Base-by-base conservation (phyloP, 73 alveolate genomes). In the Effrenium voratum region DNA sequence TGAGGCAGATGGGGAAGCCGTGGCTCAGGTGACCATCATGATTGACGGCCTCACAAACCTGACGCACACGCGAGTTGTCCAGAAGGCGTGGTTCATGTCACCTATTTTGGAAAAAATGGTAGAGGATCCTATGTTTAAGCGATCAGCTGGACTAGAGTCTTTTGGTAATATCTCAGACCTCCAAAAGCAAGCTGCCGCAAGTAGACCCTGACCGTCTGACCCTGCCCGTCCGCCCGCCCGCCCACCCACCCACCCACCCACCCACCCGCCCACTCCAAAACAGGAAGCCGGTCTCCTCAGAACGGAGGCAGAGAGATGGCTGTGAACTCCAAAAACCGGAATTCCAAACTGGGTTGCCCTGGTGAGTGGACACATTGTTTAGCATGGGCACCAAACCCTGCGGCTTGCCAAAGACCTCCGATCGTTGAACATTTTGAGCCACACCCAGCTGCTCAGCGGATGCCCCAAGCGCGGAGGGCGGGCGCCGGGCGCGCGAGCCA, bases 21-120 rank as follows among this genome's bases (percentile, higher is more conserved):
- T 68, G 80, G 10, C 12, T 63, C 90, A 79, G 92, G 92, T 81
- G 46, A 81, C 92, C 72, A 50, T 81, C 75, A 8, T 81, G 50
- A 26, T 81, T 5, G 92, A 81, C n/a, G 92, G 75, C 34, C 38
- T 49, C 50, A 32, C 49, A 49, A 38, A 81, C n/a, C 75, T 81
- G 24, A 15, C 34, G 49, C 92, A 81, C 36, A 81, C 52, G 47
- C 70, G 75, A 81, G 52, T 32, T 5, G 92, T 81, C 50, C 50
- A 44, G 8, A 50, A 47, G 92, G 92, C 49, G 92, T 2, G 43
- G 43, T 2, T n/a, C 49, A 5, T 3, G 45, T 72, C 45, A n/a
- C 16, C 49, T 46, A 26, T 24, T 26, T 5, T 46, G 82, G 3
- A 34, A 34, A 46, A 6, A 49, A n/a, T 26, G 36, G 40, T 8